Conservation (phyloP, 1,284 basidiomycete species). For the Wallemia mellicola region DNA sequence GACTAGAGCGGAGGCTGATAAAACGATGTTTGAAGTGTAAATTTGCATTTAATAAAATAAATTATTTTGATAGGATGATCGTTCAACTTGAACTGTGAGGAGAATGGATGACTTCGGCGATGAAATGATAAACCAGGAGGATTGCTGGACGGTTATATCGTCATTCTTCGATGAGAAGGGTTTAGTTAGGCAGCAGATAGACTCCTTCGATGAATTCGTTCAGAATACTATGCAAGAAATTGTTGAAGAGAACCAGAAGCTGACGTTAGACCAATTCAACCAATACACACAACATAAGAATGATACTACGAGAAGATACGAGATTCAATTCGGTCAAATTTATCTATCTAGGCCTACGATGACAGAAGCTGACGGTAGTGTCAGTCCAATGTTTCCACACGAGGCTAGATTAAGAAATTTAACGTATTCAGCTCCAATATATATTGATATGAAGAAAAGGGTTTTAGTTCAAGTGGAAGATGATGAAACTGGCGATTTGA, state of each 20-base stretch:
- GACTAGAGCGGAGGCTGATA: background rate
- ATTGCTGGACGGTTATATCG: slow-evolving; percentile 83
- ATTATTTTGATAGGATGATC: background rate
- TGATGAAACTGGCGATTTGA: slow-evolving; percentile 45
- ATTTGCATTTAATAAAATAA: background rate
- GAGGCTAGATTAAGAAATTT: slow-evolving; percentile 81
- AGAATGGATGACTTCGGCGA: slow-evolving; percentile 23
- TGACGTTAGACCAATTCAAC: slow-evolving; percentile 83
- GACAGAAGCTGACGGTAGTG: slow-evolving; percentile 83
- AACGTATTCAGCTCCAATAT: slow-evolving; percentile 84
- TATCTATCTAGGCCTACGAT: slow-evolving; percentile 81
- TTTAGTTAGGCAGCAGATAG: slow-evolving; percentile 86
- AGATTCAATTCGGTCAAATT: slow-evolving; percentile 93
- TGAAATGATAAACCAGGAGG: slow-evolving; percentile 60
- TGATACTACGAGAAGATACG: slow-evolving; percentile 58
- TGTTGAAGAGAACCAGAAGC: slow-evolving; percentile 75
- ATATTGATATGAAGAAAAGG: slow-evolving; percentile 81
- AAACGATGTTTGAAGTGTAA: background rate
- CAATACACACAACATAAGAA: slow-evolving; percentile 66
- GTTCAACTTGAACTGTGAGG: background rate
- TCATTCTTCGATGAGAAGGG: slow-evolving; percentile 94
- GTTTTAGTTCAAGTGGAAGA: slow-evolving; percentile 41
- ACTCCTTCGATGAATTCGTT: slow-evolving; percentile 97
- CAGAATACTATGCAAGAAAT: slow-evolving; percentile 99
- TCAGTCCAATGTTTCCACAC: slow-evolving; percentile 82